Evolutionary conservation across 768 basidiomycete genomes (phyloP), one percentile per base, ranked within the genome.

Genomic region (Tulasnella sp.): DNA sequence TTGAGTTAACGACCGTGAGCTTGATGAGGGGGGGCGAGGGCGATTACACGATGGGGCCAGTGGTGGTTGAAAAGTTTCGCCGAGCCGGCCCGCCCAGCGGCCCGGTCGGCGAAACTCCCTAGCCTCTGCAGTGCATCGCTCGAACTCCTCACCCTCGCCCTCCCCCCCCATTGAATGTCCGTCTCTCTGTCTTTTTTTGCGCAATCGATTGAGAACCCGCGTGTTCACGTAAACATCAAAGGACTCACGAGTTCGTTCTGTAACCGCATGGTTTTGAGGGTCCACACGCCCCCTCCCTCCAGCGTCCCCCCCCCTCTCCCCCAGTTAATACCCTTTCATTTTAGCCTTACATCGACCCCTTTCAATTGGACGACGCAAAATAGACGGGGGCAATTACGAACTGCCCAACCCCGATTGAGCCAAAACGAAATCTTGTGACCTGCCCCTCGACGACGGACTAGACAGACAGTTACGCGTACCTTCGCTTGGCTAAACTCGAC

Each of bases 1-100:
- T 69, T 69, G 64, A 69, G 64, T 69, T 69, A 69, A 69, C 64
- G 64, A 69, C 64, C 64, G 64, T 69, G 64, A 69, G 64, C 64
- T 69, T 69, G 64, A 69, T 11, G 28, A 28, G 64, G 34, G 31
- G 28, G 64, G 31, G 28, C 7, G 64, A 6, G 34, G 34, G 31
- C 7, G 64, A 37, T 69, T 1, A 31, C 64, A 69, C 64, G 64
- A 37, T 69, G 28, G 64, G 64, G 64, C 12, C 12, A 14, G 12
- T 60, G 46, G 46, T 46, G 46, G 46, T 46, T 69, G n/a, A 28
- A 37, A 69, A 34, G 64, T 69, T 69, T 69, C 64, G 8, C 64
- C 64, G 64, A 31, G 28, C 64, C 31, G 64, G 64, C 54, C 64
- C 64, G 64, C 31, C 12, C 24, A 37, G 28, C 64, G 64, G 64